phyloP scores from a whole-genome alignment of 495 filamentous ascomycete genomes.

The Recurvomyces mirabilis region DNA sequence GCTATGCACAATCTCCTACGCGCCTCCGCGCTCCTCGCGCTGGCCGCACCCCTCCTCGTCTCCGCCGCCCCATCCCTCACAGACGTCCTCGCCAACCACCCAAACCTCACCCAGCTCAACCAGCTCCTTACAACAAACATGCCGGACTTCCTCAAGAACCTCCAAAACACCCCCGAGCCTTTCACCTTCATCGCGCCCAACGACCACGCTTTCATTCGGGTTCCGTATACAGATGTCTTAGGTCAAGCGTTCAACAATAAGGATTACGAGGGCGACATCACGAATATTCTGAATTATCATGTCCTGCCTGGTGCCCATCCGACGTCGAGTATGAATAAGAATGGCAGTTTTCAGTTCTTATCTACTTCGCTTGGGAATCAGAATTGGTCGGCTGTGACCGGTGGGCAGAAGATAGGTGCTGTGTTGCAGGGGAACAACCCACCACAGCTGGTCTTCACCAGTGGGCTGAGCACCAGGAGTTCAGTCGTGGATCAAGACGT shows the following conservation, averaged over 20 bases:
- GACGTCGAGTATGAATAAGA: neutral
- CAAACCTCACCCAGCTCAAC: slow-evolving; percentile 45
- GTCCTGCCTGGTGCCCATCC: neutral
- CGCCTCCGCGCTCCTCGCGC: neutral
- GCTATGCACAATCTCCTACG: neutral
- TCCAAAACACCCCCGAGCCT: slow-evolving; percentile 22
- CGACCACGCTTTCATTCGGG: slow-evolving; percentile 1
- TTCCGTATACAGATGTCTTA: neutral
- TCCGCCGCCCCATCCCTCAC: neutral
- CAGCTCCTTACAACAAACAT: slow-evolving; percentile 46
- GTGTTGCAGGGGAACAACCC: neutral
- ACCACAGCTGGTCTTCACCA: neutral
- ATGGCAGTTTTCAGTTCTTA: slow-evolving; percentile 2
- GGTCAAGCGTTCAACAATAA: neutral
- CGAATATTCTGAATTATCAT: neutral
- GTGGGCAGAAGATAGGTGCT: slow-evolving; percentile 1
- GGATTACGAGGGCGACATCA: neutral
- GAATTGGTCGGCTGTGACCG: neutral
- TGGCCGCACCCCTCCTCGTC: neutral
- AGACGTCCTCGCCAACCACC: neutral
- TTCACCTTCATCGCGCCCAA: neutral
- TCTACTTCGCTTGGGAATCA: neutral
- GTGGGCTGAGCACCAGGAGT: neutral
- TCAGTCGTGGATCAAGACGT: neutral
- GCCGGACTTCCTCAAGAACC: slow-evolving; percentile 54